Conservation (phyloP, 805 yeast species). For the Barnettozyma sucrosica region DNA sequence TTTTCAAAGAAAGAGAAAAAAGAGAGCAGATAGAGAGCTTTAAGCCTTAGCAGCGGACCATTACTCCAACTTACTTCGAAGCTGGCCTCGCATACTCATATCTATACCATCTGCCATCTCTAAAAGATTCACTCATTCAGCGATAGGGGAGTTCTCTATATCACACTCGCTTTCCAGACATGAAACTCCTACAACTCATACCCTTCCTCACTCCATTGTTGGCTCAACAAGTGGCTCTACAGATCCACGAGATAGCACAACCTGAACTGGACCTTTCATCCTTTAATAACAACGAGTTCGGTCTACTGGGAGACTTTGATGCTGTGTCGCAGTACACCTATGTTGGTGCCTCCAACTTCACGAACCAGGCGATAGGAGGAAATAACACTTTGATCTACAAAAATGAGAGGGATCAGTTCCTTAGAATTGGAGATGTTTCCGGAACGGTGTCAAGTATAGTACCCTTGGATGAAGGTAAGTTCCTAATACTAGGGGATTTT, state of each 20-base stretch:
- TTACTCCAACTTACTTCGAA: background rate
- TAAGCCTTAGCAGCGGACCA: background rate
- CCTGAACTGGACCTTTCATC: conserved; percentile 21
- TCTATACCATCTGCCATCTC: background rate
- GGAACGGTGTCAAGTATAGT: conserved; percentile 21
- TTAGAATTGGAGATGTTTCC: conserved; percentile 17
- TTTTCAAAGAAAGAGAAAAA: background rate
- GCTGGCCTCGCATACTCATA: background rate
- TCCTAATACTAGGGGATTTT: conserved; percentile 28
- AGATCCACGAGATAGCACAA: conserved; percentile 9
- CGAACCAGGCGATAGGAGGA: conserved; percentile 15
- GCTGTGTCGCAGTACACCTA: conserved; percentile 32
- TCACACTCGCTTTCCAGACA: background rate
- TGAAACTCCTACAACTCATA: conserved; percentile 5
- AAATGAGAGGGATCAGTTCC: conserved; percentile 13
- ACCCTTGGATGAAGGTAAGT: conserved; percentile 28
- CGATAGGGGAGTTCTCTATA: background rate
- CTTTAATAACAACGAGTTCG: conserved; percentile 18
- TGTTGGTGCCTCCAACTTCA: conserved; percentile 30
- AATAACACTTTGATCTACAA: conserved; percentile 18
- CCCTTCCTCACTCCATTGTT: conserved; percentile 3
- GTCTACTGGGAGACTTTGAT: conserved; percentile 32
- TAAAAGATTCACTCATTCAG: background rate
- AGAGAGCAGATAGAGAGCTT: background rate
- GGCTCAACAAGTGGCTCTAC: conserved; percentile 6